Base-by-base conservation (phyloP, 176 grass and related monocot genomes). In the Themeda triandra region DNA sequence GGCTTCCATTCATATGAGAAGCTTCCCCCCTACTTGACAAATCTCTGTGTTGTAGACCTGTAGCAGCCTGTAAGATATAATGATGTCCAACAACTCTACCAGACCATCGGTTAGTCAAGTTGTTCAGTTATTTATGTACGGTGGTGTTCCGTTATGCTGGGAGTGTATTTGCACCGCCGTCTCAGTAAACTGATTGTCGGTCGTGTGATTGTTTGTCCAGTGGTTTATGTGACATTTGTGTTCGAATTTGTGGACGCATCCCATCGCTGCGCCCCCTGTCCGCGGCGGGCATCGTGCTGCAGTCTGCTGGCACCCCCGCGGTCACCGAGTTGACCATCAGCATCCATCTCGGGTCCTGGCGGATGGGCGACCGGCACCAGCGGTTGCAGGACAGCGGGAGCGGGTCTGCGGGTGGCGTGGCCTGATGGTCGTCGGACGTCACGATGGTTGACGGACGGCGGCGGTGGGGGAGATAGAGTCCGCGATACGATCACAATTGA, bases 1-100 rank as follows among this genome's bases (percentile, higher is more conserved):
- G 85, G 89, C 91, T 92, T 90, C 93, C 84, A 88, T 92, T 90
- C 89, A 77, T 73, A 84, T 92, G 85, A 79, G 88, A 93, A 91
- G 88, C 89, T 88, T n/a, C n/a, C 76, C 84, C 73, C 58, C 77
- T 23, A 49, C 10, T 23, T 40, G 46, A 80, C 35, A 40, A 17
- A 21, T 81, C 62, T 40, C 25, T 24, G 25, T 62, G 66, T 27
- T 86, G 64, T 69, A 75, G 44, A 8, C 29, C 21, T 13, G 73
- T 75, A 75, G 63, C 76, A 63, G 53, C 77, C 63, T 85, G 84
- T 89, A 87, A 91, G 72, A 76, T 91, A 65, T 86, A 21, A 21
- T 27, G 58, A 81, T 48, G 42, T 41, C 40, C 13, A 37, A 5
- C 62, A 35, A 48, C 39, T 76, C 13, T 83, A 14, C 37, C 70